Base-by-base conservation (phyloP, 2,329 filamentous ascomycete genomes). In the Trichoderma brevicompactum region DNA sequence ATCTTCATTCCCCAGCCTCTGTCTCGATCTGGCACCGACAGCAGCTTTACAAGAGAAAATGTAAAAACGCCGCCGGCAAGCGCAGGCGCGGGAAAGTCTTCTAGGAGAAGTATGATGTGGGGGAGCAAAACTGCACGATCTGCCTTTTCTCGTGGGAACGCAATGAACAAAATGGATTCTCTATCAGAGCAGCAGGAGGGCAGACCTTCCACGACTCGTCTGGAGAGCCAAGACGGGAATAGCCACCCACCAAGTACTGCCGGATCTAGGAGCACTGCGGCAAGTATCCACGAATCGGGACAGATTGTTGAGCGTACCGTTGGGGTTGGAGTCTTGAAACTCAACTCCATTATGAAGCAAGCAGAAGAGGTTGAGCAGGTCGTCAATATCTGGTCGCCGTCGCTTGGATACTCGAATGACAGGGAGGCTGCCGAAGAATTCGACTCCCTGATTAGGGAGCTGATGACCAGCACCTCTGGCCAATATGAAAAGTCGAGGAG, bases 331-430 rank as follows among this genome's bases (percentile, higher is more conserved):
- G 84, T 93, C 5, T 74, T 96, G 49, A 90, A 90, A 69, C 81
- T 97, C 52, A 94, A 92, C 70, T 80, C 86, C 1, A 80, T 95
- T 60, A 85, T 95, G 79, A 90, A 89, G 72, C 85, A 89, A 67
- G 81, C 84, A 7, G 87, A 89, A 59, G 90, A 94, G 72, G 79
- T 86, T 5, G 92, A 96, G 72, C 89, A 92, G 66, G 84, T 91
- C 1, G 81, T 97, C 63, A 88, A 85, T 41, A 86, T 97, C 44
- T 97, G 92, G 92, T 84, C 90, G 1, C 86, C 90, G 0, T 80
- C 83, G 2, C 74, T 84, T 32, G 82, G 79, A 41, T 80, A 81
- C 17, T 78, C 79, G 5, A 80, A 85, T 13, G 86, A 91, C 54
- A 84, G 82, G 55, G 83, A 85, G 28, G 83, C 86, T 6, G 81